Base-by-base conservation (phyloP, 2,329 filamentous ascomycete genomes). In the Bipolaris cookei region DNA sequence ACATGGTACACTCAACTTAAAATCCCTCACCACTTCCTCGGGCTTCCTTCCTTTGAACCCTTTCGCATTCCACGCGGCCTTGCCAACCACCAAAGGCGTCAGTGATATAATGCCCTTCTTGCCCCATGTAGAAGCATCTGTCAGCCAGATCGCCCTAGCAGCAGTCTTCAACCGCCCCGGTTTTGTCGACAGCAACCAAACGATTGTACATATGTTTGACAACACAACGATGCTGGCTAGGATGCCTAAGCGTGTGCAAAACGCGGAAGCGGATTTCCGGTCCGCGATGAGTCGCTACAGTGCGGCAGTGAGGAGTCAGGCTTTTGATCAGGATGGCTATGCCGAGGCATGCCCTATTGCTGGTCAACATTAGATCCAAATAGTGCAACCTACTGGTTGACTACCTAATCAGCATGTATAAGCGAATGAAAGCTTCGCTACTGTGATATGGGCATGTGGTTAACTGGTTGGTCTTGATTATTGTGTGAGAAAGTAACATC, bases 21-120 rank as follows among this genome's bases (percentile, higher is more conserved):
- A 44, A 14, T 37, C 47, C 8, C 54, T 56, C 8, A n/a, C 16
- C 6, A 39, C 23, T 28, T 46, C 42, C 3, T 21, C 54, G 1
- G 54, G 45, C 1, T 30, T 30, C 11, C 54, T 56, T 21, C 54
- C 54, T 37, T 45, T 56, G 13, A 47, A 51, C 37, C 47, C 47
- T 30, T 44, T 49, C 11, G 47, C 54, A 10, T 51, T 56, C 16
- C 34, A 56, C 47, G 37, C 28, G 37, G 47, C 54, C 3, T 30
- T 57, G 28, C 54, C 44, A 16, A 32, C 25, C 6, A 14, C 37
- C n/a, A 50, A 50, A 42, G 47, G 5, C 3, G 25, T 32, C 11
- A 25, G n/a, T 4, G 37, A 50, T 8, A 41, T 50, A 11, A 50
- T 50, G 47, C 23, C 23, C 1, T 50, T 50, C 25, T 16, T 50